A percentile compares a stretch with the other conserved stretches of the same genome.
These are phyloP conservation scores for Cutaneotrichosporon arboriforme DNA, from an alignment of 1,284 basidiomycete genomes.

Conservation along the genomic window DNA sequence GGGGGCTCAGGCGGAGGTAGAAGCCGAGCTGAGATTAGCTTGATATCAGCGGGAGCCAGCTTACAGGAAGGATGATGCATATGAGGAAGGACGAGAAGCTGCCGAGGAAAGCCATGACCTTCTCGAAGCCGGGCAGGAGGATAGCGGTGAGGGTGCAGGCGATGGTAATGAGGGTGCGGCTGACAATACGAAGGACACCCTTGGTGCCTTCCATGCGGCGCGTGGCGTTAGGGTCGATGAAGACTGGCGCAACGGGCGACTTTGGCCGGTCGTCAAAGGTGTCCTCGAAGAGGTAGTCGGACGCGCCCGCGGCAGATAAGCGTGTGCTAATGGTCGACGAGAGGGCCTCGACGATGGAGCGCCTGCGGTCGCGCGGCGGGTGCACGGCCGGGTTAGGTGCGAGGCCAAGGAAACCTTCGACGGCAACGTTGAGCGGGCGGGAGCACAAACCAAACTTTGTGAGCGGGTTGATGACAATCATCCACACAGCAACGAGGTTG, in stretches of 20 bases:
- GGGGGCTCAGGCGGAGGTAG: slow-evolving; percentile 36
- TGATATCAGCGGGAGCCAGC: slow-evolving; percentile 12
- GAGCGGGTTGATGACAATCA: slow-evolving; percentile 80
- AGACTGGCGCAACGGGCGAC: slow-evolving; percentile 1
- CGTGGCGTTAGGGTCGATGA: not conserved
- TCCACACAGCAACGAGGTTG: slow-evolving; percentile 77
- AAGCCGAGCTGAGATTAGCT: slow-evolving; percentile 32
- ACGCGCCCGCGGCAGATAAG: slow-evolving; percentile 8
- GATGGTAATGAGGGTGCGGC: slow-evolving; percentile 35
- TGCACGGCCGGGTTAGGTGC: slow-evolving; percentile 38
- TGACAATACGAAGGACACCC: slow-evolving; percentile 26
- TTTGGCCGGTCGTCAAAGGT: slow-evolving; percentile 1
- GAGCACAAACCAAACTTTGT: slow-evolving; percentile 83
- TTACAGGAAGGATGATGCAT: slow-evolving; percentile 71
- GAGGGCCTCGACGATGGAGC: slow-evolving; percentile 1
- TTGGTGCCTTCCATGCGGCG: slow-evolving; percentile 15
- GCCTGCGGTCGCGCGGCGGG: not conserved
- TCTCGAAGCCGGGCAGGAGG: slow-evolving; percentile 51
- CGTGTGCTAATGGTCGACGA: slow-evolving; percentile 9
- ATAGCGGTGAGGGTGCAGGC: slow-evolving; percentile 34
- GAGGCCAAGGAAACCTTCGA: slow-evolving; percentile 68
- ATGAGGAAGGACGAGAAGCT: slow-evolving; percentile 79
- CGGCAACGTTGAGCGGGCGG: slow-evolving; percentile 75
- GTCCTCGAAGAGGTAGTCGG: slow-evolving; percentile 13
- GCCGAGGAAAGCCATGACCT: slow-evolving; percentile 85